Percentiles rank a stretch among this genome's conserved stretches.
phyloP scores from a whole-genome alignment of 2,329 filamentous ascomycete species.

The Peltaster fructicola region DNA sequence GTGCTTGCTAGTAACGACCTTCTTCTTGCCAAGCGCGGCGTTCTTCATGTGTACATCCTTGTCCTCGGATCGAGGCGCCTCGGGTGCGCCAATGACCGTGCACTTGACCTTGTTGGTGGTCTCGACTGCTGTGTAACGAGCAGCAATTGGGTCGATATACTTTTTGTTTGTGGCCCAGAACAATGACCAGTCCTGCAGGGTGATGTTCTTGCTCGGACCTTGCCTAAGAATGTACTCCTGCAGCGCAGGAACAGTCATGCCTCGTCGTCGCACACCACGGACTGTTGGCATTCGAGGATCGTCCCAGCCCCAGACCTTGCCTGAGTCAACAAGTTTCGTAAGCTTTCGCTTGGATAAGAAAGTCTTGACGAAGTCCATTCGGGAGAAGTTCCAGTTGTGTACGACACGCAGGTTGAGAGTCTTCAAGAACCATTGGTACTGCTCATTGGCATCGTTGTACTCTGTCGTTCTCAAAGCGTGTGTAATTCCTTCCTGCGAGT shows the following conservation, averaged over 20 bases:
- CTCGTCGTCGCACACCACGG: slow-evolving; percentile 58
- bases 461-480: slow-evolving; percentile 71
- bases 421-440: slow-evolving; percentile 74
- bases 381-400: slow-evolving; percentile 70
- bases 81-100: slow-evolving; percentile 15
- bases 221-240: slow-evolving; percentile 74
- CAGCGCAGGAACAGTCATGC: slow-evolving; percentile 62
- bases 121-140: slow-evolving; percentile 39
- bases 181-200: slow-evolving; percentile 65
- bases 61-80: slow-evolving; percentile 42
- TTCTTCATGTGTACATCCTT: slow-evolving; percentile 87
- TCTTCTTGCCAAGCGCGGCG: slow-evolving; percentile 65
- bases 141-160: slow-evolving; percentile 31
- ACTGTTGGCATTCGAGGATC: slow-evolving; percentile 77
- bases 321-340: slow-evolving; percentile 61
- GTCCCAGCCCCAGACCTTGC: slow-evolving; percentile 68
- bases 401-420: slow-evolving; percentile 57
- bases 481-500: slow-evolving; percentile 65
- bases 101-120: slow-evolving; percentile 46
- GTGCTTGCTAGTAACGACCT: slow-evolving; percentile 58
- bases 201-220: slow-evolving; percentile 67
- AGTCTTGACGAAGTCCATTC: slow-evolving; percentile 70
- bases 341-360: slow-evolving; percentile 77
- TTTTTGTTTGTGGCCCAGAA: slow-evolving; percentile 38
- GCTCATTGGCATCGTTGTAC: slow-evolving; percentile 72